Base-by-base conservation (phyloP, 2,329 filamentous ascomycete genomes). In the Hysterium pulicare region DNA sequence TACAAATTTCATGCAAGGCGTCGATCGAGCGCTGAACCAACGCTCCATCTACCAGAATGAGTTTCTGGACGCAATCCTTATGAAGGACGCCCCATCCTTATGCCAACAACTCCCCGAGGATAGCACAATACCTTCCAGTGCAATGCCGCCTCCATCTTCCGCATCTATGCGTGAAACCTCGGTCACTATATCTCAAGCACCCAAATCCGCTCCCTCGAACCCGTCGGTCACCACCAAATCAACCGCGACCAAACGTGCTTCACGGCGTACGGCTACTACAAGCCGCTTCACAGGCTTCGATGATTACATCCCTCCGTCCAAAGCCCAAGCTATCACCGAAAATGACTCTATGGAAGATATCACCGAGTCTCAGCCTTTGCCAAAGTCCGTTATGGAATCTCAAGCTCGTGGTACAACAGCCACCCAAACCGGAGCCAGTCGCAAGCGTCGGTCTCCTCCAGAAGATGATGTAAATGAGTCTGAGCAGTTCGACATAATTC, bases 31-130 rank as follows among this genome's bases (percentile, higher is more conserved):
- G 34, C 76, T 94, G 10, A 84, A 90, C 47, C 90, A 95, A 61
- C 81, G 89, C 3, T 83, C 90, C 2, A 84, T 96, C 40, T 83
- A 91, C 53, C 90, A 96, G 59, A 90, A 86, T 44, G 90, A 96
- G 55, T 95, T 98, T 48, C 75, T 98, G 2, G 89, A 95, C 63
- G 87, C 87, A 1, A 93, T 98, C 34, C 70, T 97, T 21, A 82
- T 75, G n/a, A 86, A 85, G 38, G 84, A 97, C 67, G 81, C 88
- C 5, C 81, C 78, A 45, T 76, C 79, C 33, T 72, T 97, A 16
- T 82, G 87, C 44, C 79, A 82, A 28, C 77, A 83, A 5, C 75
- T 94, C 5, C 66, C 69, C 10, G 65, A 69, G 2, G 76, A 52
- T 9, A 41, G 40, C 13, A 50, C 56, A 17, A 41, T 48, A 13